Conservation (phyloP, 2,329 filamentous ascomycete genomes). For the Pseudogymnoascus sp. region DNA sequence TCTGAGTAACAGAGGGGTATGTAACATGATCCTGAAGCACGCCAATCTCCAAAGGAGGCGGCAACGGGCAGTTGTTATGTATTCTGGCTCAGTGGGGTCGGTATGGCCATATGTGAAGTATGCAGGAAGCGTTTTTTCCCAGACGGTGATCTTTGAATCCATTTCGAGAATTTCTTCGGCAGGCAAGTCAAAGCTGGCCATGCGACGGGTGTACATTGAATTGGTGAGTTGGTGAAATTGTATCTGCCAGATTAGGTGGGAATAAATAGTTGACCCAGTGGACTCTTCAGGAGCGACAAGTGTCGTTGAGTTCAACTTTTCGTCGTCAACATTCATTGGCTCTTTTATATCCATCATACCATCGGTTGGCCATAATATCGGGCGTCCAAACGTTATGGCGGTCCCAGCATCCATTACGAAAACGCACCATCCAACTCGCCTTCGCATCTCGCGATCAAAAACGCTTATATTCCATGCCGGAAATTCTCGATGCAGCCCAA, state of each 20-base stretch:
- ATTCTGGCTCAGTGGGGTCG: slow-evolving; percentile 15
- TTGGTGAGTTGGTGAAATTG: slow-evolving; percentile 7
- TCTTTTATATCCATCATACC: slow-evolving; percentile 28
- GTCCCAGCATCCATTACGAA: slow-evolving; percentile 40
- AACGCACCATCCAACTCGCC: slow-evolving; percentile 34
- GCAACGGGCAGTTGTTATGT: neutral
- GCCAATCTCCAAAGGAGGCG: slow-evolving; percentile 1
- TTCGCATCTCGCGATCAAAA: slow-evolving; percentile 31
- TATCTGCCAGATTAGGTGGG: neutral
- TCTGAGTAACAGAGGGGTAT: neutral
- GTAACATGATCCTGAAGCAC: slow-evolving; percentile 1
- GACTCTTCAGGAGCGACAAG: neutral
- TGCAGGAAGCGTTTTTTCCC: slow-evolving; percentile 22
- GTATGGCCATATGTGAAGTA: slow-evolving; percentile 21
- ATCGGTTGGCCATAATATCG: slow-evolving; percentile 22
- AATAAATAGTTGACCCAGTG: slow-evolving; percentile 14
- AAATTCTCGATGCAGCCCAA: slow-evolving; percentile 39
- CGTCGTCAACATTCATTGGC: slow-evolving; percentile 30
- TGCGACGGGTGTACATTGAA: slow-evolving; percentile 21
- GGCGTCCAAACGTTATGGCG: slow-evolving; percentile 37
- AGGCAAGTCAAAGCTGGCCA: slow-evolving; percentile 1
- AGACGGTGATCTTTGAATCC: slow-evolving; percentile 25
- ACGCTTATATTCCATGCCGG: slow-evolving; percentile 28
- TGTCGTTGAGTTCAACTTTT: neutral
- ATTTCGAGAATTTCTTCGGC: slow-evolving; percentile 29